These are phyloP conservation scores for Fusarium lateritium DNA, from an alignment of 2,329 filamentous ascomycete species.

Conservation along the genomic window DNA sequence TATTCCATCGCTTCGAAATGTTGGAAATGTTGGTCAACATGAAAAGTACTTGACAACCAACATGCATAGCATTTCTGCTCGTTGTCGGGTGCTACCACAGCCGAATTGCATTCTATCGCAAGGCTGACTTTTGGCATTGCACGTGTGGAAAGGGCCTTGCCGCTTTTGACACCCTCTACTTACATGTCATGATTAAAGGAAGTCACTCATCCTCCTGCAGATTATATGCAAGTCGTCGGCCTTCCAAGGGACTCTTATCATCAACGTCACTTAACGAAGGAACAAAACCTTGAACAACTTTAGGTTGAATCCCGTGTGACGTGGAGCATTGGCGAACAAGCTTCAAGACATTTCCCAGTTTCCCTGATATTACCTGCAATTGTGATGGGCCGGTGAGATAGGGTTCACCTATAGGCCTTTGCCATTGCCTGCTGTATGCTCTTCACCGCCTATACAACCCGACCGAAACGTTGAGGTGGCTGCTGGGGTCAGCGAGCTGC, in stretches of 20 bases:
- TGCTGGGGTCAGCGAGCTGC: constrained; percentile 40
- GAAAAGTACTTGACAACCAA: constrained; percentile 5
- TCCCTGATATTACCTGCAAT: constrained; percentile 34
- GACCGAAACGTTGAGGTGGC: constrained; percentile 36
- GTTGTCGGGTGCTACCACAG: background rate
- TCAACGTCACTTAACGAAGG: constrained; percentile 2
- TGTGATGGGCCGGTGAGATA: constrained; percentile 42
- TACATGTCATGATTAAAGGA: background rate
- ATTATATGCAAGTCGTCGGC: constrained; percentile 15
- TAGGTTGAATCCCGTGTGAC: constrained; percentile 30
- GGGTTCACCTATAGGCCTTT: constrained; percentile 17
- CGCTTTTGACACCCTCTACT: background rate
- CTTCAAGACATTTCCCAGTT: constrained; percentile 30
- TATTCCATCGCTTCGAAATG: background rate
- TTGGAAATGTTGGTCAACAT: constrained; percentile 7
- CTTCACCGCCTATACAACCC: constrained; percentile 45
- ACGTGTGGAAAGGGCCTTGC: background rate
- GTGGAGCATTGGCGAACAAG: constrained; percentile 40
- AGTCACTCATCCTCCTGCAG: background rate
- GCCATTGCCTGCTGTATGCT: constrained; percentile 39
- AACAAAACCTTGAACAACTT: constrained; percentile 12
- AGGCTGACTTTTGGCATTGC: constrained; percentile 2
- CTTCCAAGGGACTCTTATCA: constrained; percentile 28
- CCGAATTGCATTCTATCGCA: background rate
- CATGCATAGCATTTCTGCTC: background rate